These are phyloP conservation scores for Candida schatavii DNA, from an alignment of 805 yeast species.

Conservation along the genomic window DNA sequence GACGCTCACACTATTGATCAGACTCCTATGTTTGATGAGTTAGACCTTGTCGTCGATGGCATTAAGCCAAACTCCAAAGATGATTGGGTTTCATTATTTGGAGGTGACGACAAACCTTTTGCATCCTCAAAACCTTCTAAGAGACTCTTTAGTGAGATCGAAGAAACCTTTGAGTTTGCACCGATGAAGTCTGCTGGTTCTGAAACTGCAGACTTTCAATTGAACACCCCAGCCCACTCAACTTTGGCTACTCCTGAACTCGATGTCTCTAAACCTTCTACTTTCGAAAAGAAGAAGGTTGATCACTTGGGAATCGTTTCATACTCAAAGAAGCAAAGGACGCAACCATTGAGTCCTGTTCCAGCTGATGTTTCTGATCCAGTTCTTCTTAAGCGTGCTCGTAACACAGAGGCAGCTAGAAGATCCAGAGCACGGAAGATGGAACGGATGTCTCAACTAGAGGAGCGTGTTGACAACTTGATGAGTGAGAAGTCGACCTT, in stretches of 20 bases:
- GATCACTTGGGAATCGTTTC: conserved; percentile 76
- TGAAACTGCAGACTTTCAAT: conserved; percentile 13
- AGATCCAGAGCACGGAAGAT: conserved; percentile 91
- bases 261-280: conserved; percentile 10
- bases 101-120: conserved; percentile 14
- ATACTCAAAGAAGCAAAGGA: conserved; percentile 75
- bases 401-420: conserved; percentile 97
- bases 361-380: conserved; percentile 57
- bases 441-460: conserved; percentile 83
- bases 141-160: conserved; percentile 23
- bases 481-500: conserved; percentile 56
- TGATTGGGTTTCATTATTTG: conserved; percentile 65
- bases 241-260: conserved; percentile 33
- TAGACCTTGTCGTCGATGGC: conserved; percentile 42
- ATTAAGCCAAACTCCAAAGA: conserved; percentile 38
- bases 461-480: conserved; percentile 67
- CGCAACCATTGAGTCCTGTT: conserved; percentile 69
- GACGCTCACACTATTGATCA: conserved; percentile 33
- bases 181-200: conserved; percentile 6
- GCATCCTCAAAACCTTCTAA: conserved; percentile 10
- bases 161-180: conserved; percentile 22
- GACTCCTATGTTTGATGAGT: conserved; percentile 63
- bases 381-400: conserved; percentile 83
- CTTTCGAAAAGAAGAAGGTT: conserved; percentile 27
- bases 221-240: conserved; percentile 30